phyloP scores from a whole-genome alignment of 345 rosid species.

The Lepidium africanum region DNA sequence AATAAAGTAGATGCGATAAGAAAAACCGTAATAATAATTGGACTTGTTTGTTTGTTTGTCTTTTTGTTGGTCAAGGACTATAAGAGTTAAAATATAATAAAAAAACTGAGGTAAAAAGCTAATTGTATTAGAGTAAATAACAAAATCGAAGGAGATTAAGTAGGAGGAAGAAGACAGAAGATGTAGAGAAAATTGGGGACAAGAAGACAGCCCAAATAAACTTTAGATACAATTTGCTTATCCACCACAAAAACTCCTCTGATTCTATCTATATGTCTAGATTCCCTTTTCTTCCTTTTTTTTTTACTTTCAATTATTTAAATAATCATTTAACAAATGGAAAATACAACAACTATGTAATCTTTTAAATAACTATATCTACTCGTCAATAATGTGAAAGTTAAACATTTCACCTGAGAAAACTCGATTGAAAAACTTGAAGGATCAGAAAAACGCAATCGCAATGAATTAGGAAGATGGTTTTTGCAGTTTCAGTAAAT shows the following conservation, averaged over 20 bases:
- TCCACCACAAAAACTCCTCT: slow-evolving; percentile 18
- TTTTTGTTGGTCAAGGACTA: slow-evolving; percentile 10
- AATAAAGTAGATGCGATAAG: not conserved
- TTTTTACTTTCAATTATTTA: no score
- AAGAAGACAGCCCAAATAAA: slow-evolving; percentile 30
- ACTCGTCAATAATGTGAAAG: not conserved
- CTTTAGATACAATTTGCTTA: slow-evolving; percentile 21
- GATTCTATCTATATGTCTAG: slow-evolving; percentile 14
- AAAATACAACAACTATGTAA: not conserved
- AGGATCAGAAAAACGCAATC: no score
- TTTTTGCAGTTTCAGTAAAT: not conserved
- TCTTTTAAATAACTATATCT: not conserved
- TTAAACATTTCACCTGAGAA: not conserved
- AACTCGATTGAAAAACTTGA: no score
- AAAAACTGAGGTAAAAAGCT: slow-evolving; percentile 6
- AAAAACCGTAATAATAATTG: not conserved
- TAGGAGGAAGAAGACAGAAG: slow-evolving; percentile 27
- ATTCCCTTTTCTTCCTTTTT: slow-evolving; percentile 11
- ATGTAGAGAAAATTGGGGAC: slow-evolving; percentile 30
- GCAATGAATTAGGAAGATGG: no score
- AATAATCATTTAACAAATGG: not conserved
- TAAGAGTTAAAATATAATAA: not conserved
- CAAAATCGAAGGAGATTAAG: slow-evolving; percentile 15
- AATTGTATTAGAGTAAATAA: not conserved
- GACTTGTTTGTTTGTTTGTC: slow-evolving; percentile 17